These are phyloP conservation scores for Nevesoporus exiguus DNA, from an alignment of 768 basidiomycete species.

Conservation along the genomic window DNA sequence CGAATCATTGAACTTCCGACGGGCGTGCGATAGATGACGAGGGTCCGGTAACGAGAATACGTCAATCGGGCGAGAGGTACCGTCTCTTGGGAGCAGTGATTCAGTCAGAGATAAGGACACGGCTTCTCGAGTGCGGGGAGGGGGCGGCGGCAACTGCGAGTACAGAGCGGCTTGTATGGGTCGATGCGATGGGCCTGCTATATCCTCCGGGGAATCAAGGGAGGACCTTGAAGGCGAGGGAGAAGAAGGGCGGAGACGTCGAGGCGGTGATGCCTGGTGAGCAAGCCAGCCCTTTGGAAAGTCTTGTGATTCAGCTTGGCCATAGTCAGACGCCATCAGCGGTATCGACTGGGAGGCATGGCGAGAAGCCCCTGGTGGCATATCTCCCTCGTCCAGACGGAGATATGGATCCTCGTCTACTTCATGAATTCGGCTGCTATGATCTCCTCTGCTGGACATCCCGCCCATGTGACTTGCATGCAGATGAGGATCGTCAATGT, in stretches of 20 bases:
- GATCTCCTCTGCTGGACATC: conserved; percentile 28
- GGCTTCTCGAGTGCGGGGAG: conserved; percentile 42
- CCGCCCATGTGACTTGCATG: conserved; percentile 34
- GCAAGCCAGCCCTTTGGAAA: conserved; percentile 64
- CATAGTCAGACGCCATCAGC: conserved; percentile 34
- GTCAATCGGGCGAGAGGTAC: conserved; percentile 57
- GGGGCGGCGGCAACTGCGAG: conserved; percentile 35
- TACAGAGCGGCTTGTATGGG: conserved; percentile 32
- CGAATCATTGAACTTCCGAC: conserved; percentile 72
- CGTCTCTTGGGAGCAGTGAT: conserved; percentile 74
- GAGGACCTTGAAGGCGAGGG: conserved; percentile 35
- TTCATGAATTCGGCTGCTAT: conserved; percentile 28
- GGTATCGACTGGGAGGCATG: conserved; percentile 37
- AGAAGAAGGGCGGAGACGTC: conserved; percentile 39
- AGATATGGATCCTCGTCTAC: conserved; percentile 76
- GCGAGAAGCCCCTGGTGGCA: conserved; percentile 36
- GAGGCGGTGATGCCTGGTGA: conserved; percentile 66
- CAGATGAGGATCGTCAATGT: conserved; percentile 76
- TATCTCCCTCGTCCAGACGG: conserved; percentile 67
- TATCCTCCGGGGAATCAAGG: conserved; percentile 32
- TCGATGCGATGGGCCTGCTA: conserved; percentile 33
- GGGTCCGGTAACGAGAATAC: conserved; percentile 79
- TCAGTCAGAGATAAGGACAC: conserved; percentile 72
- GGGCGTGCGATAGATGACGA: conserved; percentile 56
- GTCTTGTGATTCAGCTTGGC: conserved; percentile 38